Conservation (phyloP, 73 alveolate species). For the Effrenium voratum region DNA sequence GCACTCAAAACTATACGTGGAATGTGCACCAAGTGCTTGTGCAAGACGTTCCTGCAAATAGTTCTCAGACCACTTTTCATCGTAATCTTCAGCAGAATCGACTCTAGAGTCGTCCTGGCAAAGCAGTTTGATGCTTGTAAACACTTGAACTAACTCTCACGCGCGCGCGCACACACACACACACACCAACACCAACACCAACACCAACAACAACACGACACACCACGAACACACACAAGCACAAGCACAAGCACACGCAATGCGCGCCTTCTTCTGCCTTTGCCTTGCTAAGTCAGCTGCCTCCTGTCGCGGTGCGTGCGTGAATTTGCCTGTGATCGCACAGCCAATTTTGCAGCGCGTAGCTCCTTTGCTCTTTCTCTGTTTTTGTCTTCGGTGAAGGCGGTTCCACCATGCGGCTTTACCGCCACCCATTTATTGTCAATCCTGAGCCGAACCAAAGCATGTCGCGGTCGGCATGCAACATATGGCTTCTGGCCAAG, state of each 20-base stretch:
- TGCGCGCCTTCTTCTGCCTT: constrained; percentile 49
- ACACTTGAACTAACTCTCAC: too few species aligned
- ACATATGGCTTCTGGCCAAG: background rate
- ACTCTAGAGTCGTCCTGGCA: constrained; percentile 82
- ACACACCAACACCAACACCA: background rate
- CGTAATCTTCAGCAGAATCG: constrained; percentile 87
- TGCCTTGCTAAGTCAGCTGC: constrained; percentile 70
- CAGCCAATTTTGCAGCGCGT: background rate
- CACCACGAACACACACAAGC: background rate
- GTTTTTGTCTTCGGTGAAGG: constrained; percentile 85
- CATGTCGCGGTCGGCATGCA: too few species aligned
- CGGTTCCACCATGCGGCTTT: constrained; percentile 87
- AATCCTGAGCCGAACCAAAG: constrained; percentile 26
- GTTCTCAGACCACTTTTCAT: constrained; percentile 81
- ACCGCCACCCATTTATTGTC: constrained; percentile 94
- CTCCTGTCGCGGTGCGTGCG: background rate
- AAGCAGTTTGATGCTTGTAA: too few species aligned
- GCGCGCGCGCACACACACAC: too few species aligned
- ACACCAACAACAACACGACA: background rate
- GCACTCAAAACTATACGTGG: background rate
- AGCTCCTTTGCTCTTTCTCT: constrained; percentile 80
- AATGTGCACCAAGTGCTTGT: background rate
- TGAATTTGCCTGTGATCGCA: background rate
- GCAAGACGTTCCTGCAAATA: constrained; percentile 29
- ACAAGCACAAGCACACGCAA: background rate